Evolutionary conservation across 2,329 filamentous ascomycete genomes (phyloP).

Genomic region (Botryotinia narcissicola): DNA sequence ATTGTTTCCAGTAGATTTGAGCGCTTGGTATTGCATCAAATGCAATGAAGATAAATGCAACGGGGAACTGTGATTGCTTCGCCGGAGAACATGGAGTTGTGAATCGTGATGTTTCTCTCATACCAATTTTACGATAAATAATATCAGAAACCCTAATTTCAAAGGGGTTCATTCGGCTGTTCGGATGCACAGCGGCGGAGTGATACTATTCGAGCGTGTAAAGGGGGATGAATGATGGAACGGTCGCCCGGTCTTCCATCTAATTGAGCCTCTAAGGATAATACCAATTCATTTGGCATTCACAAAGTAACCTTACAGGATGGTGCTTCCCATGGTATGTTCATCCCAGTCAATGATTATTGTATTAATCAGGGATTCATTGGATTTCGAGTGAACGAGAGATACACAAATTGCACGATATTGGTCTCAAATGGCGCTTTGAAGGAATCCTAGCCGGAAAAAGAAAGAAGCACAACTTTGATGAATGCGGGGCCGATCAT

Average conservation of each 20-base stretch:
- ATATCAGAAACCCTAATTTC: conserved; percentile 12
- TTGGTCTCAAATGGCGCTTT: background rate
- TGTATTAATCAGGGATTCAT: background rate
- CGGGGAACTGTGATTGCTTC: conserved; percentile 17
- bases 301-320: background rate
- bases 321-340: background rate
- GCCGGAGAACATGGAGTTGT: conserved; percentile 13
- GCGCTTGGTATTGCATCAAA: conserved; percentile 13
- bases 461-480: background rate
- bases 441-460: background rate
- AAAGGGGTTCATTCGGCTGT: conserved; percentile 16
- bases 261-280: background rate
- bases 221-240: conserved; percentile 4
- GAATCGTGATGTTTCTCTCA: background rate
- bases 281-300: background rate
- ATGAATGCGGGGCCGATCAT: conserved; percentile 19
- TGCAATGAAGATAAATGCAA: conserved; percentile 22
- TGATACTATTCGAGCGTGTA: background rate
- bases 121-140: conserved; percentile 15
- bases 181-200: background rate
- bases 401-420: conserved; percentile 7
- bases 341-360: background rate
- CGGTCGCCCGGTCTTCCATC: background rate
- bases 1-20: conserved; percentile 7
- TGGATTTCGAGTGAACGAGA: background rate